Conservation (phyloP, 139 green algal genomes). For the Closterium sp. region DNA sequence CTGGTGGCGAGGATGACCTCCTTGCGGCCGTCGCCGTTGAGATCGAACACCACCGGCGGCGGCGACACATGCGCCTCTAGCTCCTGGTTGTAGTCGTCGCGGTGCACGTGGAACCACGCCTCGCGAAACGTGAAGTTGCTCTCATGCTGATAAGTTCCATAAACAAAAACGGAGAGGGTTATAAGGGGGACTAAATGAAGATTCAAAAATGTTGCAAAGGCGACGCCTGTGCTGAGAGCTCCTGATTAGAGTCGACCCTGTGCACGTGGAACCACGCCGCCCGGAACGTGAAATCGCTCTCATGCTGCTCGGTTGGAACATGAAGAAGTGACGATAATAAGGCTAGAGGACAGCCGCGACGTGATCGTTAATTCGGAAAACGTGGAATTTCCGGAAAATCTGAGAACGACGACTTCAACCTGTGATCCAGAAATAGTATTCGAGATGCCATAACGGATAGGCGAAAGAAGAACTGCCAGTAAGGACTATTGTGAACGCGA, state of each 20-base stretch:
- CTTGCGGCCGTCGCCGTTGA: conserved; percentile 90
- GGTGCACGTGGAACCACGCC: conserved; percentile 14
- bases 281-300: conserved; percentile 24
- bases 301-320: conserved; percentile 14
- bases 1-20: conserved; percentile 82
- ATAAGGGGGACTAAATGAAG: background rate
- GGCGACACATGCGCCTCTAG: conserved; percentile 5
- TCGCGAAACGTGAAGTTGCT: conserved; percentile 25
- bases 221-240: background rate
- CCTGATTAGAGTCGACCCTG: background rate
- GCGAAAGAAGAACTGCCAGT: background rate
- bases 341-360: background rate
- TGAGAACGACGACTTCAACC: background rate
- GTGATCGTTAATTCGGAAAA: background rate
- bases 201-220: background rate
- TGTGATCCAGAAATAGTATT: background rate
- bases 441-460: background rate
- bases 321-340: too few species aligned
- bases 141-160: conserved; percentile 24
- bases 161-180: background rate
- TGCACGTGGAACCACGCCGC: conserved; percentile 15
- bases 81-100: conserved; percentile 11
- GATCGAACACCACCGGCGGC: conserved; percentile 60
- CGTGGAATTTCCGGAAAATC: background rate
- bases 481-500: too few species aligned